Evolutionary conservation across 352 stramenopile species (phyloP).

Genomic region (Phytopythium mirpurense): DNA sequence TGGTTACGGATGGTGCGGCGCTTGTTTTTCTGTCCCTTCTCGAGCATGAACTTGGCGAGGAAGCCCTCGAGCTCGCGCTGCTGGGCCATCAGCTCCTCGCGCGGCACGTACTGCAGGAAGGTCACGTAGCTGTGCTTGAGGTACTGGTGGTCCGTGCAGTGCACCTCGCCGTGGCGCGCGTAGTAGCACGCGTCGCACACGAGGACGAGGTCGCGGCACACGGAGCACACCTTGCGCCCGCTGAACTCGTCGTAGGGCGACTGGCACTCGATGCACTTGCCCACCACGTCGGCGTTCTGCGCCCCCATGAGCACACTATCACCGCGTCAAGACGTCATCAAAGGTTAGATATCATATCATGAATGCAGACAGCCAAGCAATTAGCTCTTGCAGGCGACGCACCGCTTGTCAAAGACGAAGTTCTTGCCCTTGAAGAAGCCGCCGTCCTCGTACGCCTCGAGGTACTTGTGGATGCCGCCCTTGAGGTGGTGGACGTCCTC

Average conservation of each 20-base stretch:
- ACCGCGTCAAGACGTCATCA: too few relatives aligned
- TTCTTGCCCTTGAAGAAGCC: slow-evolving; percentile 74
- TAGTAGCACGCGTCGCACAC: slow-evolving; percentile 65
- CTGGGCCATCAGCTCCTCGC: slow-evolving; percentile 35
- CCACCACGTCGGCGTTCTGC: slow-evolving; percentile 53
- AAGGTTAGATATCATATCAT: too few relatives aligned
- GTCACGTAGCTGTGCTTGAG: slow-evolving; percentile 71
- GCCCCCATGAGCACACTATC: slow-evolving; percentile 50
- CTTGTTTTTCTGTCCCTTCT: slow-evolving; percentile 71
- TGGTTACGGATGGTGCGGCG: slow-evolving; percentile 67
- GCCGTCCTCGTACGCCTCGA: slow-evolving; percentile 51
- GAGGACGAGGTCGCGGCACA: slow-evolving; percentile 66
- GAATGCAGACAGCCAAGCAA: too few relatives aligned
- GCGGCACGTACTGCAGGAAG: slow-evolving; percentile 61
- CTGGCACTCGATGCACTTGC: slow-evolving; percentile 67
- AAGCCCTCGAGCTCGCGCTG: slow-evolving; percentile 43
- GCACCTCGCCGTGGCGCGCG: slow-evolving; percentile 50
- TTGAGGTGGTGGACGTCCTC: slow-evolving; percentile 65
- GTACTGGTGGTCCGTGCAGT: slow-evolving; percentile 70
- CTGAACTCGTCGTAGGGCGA: slow-evolving; percentile 52
- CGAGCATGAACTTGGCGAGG: slow-evolving; percentile 31
- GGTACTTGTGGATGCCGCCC: slow-evolving; percentile 74
- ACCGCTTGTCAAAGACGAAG: slow-evolving; percentile 80
- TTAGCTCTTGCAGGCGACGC: too few relatives aligned
- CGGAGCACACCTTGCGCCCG: slow-evolving; percentile 62